Conservation (phyloP, 2,329 filamentous ascomycete species). For the Fusarium sp. region DNA sequence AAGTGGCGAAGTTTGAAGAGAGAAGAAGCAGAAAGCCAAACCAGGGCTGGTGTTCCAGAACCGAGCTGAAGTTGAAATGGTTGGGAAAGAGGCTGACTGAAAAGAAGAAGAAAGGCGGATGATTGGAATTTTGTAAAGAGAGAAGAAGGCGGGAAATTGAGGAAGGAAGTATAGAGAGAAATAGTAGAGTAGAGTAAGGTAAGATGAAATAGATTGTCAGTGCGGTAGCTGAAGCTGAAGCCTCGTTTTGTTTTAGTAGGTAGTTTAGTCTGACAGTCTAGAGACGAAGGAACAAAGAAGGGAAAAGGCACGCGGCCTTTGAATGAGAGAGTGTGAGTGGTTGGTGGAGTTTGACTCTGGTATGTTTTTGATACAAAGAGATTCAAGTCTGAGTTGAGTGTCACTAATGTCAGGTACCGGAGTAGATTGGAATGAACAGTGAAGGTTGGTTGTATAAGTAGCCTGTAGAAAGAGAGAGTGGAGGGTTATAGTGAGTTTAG, state of each 20-base stretch:
- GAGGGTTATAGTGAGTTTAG: neutral
- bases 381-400: constrained; percentile 5
- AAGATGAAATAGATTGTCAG: neutral
- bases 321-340: constrained; percentile 1
- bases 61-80: constrained; percentile 1
- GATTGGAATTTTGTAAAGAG: constrained; percentile 15
- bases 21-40: neutral
- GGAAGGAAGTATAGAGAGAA: constrained; percentile 4
- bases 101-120: neutral
- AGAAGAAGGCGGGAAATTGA: constrained; percentile 11
- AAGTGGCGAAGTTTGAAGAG: neutral
- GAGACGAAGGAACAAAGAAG: constrained; percentile 18
- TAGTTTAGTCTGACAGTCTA: constrained; percentile 18
- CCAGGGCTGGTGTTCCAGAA: constrained; percentile 4
- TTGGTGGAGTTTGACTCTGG: constrained; percentile 20
- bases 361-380: constrained; percentile 36
- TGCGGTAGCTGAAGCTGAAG: constrained; percentile 1
- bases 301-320: constrained; percentile 17
- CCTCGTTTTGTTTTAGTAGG: constrained; percentile 1
- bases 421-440: neutral
- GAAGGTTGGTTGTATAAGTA: constrained; percentile 4
- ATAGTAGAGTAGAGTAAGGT: neutral
- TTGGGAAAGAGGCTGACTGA: constrained; percentile 22
- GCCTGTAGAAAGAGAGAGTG: neutral
- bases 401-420: neutral